Evolutionary conservation across 1,139 yeast genomes (phyloP), one percentile per base, ranked within the genome.

Genomic region (Saccharomyces hybrid): DNA sequence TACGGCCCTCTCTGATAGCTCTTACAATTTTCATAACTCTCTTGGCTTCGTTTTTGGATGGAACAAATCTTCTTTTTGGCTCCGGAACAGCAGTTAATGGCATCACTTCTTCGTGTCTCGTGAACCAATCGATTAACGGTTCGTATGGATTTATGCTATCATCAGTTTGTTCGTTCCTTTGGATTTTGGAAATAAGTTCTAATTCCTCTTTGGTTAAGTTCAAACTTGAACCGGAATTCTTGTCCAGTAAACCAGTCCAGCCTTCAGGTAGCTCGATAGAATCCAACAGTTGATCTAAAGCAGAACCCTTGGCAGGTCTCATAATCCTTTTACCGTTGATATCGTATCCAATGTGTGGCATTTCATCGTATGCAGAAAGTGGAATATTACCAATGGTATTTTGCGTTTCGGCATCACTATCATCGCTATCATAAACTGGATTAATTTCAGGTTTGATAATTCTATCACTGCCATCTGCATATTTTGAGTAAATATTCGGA

Each of bases 241-340:
- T 88, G 71, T 93, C 98, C 56, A 93, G 75, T 60, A 95, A 77
- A 49, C 99, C 99, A 9, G 99, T 95, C 98, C 98, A 93, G 41
- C 99, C 99, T 72, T 88, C 95, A 11, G 98, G 99, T 60, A 93
- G 77, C 59, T 93, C 99, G 60, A 95, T 93, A 31, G 84, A 78
- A 65, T 93, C 99, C 61, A 95, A 76, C 60, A 93, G 78, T 63
- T 85, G 86, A 67, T 93, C 98, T 63, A 95, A 78, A 1, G 99
- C 99, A 55, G 95, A 84, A 7, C 97, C 97, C 67, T 88, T 87
- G 14, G 98, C 99, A 11, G 99, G 99, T 72, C 99, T 82, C 98
- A 95, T 91, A 65, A 93, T 90, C 67, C 99, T 82, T 70, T 90
- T 91, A 67, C 99, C 99, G 70, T 95, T 95, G 66, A 93, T 90